Evolutionary conservation across 805 yeast genomes (phyloP), one percentile per base, ranked within the genome.

Genomic region (Schwanniomyces yamadae): DNA sequence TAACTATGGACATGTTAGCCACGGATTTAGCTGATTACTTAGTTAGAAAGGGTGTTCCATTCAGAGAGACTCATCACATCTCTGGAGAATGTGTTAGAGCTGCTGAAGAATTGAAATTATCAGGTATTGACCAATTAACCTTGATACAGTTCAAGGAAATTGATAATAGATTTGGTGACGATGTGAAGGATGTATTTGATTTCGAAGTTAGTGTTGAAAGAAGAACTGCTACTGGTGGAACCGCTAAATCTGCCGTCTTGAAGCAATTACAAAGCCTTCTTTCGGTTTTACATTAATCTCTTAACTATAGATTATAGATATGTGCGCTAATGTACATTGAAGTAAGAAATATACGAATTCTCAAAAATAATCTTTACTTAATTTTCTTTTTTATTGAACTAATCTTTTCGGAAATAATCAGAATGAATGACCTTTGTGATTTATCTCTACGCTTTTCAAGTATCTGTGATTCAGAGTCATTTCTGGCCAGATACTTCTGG

Each of bases 1-100:
- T 93, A 52, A 90, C 98, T 19, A 91, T 91, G 95, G 99, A 93
- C 65, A 93, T 93, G 99, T 77, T 93, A 52, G 99, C 99, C 14
- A 93, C 99, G 21, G 99, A 93, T 61, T 75, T 93, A 50, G 99
- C 99, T 26, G 99, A 93, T 62, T 93, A 93, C 62, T 74, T 93
- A 47, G 99, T 93, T 34, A 83, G 96, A 69, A 90, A 84, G 63
- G 99, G 99, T 42, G 99, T 93, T 48, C 99, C 99, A 39, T 93
- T 93, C 71, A 87, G 99, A 72, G 98, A 93, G 67, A 93, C 99
- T 1, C 99, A 93, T 68, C 98, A 93, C 63, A 93, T 93, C 43
- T 88, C 97, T 5, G 99, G 99, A 39, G 96, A 89, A 63, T 93
- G 97, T 68, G 99, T 93, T 30, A 80, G 95, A 44, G 62, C 67